Conservation (phyloP, 768 basidiomycete species). For the Calocera viscosa region DNA sequence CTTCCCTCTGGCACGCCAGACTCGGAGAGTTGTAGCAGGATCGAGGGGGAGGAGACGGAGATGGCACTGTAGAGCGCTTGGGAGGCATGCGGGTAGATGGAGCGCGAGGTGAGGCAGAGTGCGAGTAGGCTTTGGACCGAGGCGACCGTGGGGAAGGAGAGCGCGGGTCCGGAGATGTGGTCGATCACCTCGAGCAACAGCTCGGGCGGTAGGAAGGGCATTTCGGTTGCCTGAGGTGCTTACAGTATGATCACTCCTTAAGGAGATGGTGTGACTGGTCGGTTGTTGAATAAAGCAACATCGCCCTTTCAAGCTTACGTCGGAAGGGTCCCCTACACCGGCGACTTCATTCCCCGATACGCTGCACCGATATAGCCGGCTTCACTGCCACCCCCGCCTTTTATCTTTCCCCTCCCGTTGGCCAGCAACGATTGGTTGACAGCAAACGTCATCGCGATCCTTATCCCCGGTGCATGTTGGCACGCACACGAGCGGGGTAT, state of each 20-base stretch:
- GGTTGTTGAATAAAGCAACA: not conserved
- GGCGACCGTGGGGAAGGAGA: not conserved
- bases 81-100: not conserved
- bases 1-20: not conserved
- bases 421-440: not conserved
- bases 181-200: not conserved
- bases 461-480: not conserved
- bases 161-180: not conserved
- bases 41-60: not conserved
- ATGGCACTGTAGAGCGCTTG: not conserved
- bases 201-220: not conserved
- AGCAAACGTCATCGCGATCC: not conserved
- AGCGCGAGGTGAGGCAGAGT: not conserved
- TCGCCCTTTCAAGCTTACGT: no score
- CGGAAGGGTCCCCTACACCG: no score
- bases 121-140: not conserved
- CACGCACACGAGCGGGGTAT: not conserved
- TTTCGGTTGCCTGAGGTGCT: not conserved
- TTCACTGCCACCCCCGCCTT: conserved; percentile 6
- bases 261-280: not conserved
- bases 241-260: not conserved
- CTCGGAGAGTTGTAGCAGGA: not conserved
- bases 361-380: not conserved
- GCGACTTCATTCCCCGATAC: no score
- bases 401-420: not conserved